A percentile compares a stretch with the other conserved stretches of the same genome.
Conservation (phyloP, 306 rosid genomes). For the Citrullus amarus region DNA sequence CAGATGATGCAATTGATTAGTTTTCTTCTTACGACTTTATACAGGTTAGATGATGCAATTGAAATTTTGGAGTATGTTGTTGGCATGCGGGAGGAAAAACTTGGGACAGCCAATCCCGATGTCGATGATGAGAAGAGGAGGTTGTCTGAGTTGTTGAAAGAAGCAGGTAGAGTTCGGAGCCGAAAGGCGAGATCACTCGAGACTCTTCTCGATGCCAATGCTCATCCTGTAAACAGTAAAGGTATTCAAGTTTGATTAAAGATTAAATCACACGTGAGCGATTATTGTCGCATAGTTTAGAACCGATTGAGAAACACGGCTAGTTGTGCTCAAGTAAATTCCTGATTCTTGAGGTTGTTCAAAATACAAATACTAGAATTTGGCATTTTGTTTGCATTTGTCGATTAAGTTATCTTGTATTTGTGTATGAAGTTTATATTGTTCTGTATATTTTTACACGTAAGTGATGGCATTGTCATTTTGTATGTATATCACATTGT, state of each 20-base stretch:
- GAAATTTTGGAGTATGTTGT: constrained; percentile 66
- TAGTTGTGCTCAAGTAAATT: background rate
- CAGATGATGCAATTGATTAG: background rate
- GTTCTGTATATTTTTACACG: constrained; percentile 4
- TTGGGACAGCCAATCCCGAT: constrained; percentile 89
- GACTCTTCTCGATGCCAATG: constrained; percentile 49
- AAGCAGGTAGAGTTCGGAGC: constrained; percentile 65
- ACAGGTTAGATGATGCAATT: constrained; percentile 85
- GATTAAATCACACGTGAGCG: background rate
- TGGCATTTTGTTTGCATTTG: background rate
- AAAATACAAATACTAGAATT: background rate
- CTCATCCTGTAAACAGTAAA: constrained; percentile 16
- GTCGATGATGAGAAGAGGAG: constrained; percentile 89
- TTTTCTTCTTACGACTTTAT: background rate
- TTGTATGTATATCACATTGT: background rate
- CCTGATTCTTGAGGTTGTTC: constrained; percentile 7
- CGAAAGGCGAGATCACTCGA: constrained; percentile 65
- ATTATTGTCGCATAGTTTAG: background rate
- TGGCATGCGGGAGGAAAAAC: constrained; percentile 70
- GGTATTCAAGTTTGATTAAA: constrained; percentile 15
- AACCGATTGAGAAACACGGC: background rate
- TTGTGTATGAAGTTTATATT: background rate
- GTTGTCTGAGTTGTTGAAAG: constrained; percentile 71
- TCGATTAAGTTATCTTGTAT: constrained; percentile 1
- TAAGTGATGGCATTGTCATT: background rate